These are phyloP conservation scores for Heteromeles arbutifolia DNA, from an alignment of 306 rosid species.

Conservation along the genomic window DNA sequence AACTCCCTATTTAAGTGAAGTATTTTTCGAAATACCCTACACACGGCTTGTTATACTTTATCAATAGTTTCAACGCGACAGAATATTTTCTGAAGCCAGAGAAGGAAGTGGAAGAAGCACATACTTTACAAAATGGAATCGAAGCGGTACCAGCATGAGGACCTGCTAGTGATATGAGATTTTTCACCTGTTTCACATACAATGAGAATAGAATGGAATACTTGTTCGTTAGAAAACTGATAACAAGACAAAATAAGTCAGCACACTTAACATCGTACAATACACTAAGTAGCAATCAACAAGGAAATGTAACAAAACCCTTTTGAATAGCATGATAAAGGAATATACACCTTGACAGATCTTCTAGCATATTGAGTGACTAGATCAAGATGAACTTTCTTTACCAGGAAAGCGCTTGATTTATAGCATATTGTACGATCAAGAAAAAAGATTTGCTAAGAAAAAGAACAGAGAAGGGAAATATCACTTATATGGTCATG, in stretches of 20 bases:
- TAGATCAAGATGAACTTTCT: not conserved
- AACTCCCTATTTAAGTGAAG: not conserved
- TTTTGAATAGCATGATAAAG: not conserved
- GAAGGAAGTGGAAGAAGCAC: constrained; percentile 25
- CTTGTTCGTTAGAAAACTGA: not conserved
- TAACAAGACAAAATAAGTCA: not conserved
- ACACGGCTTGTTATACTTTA: not conserved
- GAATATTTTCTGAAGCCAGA: not conserved
- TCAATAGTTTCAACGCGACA: not conserved
- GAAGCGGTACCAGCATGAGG: constrained; percentile 78
- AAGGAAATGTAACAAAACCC: not conserved
- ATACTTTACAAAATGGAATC: constrained; percentile 59
- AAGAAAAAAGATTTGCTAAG: not conserved
- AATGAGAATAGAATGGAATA: not conserved
- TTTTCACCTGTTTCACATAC: constrained; percentile 49
- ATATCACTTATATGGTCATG: constrained; percentile 6
- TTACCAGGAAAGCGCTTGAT: not conserved
- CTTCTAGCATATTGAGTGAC: not conserved
- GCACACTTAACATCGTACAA: not conserved
- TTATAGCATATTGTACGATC: not conserved
- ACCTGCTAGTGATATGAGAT: constrained; percentile 69
- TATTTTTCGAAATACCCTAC: not conserved
- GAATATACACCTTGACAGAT: not conserved
- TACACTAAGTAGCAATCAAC: not conserved
- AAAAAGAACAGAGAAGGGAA: not conserved